Base-by-base conservation (phyloP, 2,329 filamentous ascomycete genomes). In the Aspergillus candidus region DNA sequence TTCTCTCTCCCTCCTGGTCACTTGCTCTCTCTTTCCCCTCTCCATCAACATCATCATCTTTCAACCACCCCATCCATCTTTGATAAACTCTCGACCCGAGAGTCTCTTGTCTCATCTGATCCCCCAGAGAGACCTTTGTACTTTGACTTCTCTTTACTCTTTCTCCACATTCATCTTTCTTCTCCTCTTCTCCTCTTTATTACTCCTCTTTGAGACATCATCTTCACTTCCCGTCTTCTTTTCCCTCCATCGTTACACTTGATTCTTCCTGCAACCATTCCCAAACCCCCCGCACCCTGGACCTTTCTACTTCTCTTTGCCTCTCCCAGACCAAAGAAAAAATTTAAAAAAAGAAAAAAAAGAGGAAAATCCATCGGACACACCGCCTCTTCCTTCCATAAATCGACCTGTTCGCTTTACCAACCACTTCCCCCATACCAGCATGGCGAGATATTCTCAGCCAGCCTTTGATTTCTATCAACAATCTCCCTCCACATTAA, bases 361-460 rank as follows among this genome's bases (percentile, higher is more conserved):
- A 10, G 22, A 27, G 22, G 8, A 27, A 8, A 27, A 46, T 40
- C 34, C 38, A 48, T 41, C 38, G 49, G 49, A 49, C 52, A 54
- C 52, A 54, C 52, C 52, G 52, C 52, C 52, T 54, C 50, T 54
- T 53, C 8, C 22, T 7, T 8, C 6, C 22, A 27, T 27, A 27
- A 27, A 27, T 44, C 38, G 43, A 40, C 35, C 30, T 43, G 32
- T 42, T 30, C 33, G 30, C 32, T 46, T 39, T 22, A 29, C 40
- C 40, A 37, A 40, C 44, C 49, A 55, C 44, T 48, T 55, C 53
- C 56, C 52, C 49, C 55, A 52, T 55, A 55, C 46, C 49, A 46
- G 45, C 46, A 70, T 70, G 67, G 65, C 70, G 50, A 65, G 66
- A 56, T 73, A 70, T 60, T 66, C 66, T 49, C 67, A 70, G 53